Evolutionary conservation across 306 rosid species (phyloP), one percentile per base, ranked within the genome.

Genomic region (Ceratonia siliqua): DNA sequence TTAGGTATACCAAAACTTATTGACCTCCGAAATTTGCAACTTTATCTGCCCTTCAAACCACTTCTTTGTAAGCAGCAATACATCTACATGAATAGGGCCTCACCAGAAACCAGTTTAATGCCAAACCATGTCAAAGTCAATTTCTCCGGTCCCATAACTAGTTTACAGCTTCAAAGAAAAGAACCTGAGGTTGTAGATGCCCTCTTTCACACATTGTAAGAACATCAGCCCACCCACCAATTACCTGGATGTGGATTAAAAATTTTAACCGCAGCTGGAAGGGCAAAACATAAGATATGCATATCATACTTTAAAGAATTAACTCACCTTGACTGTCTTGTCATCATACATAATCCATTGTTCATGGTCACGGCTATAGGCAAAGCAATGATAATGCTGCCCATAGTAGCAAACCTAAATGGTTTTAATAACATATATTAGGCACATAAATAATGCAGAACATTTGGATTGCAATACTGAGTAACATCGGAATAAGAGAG

Each of bases 381-480:
- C 99, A 78, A 92, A 95, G 89, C 99, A 92, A 80, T 90, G 97
- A 81, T 95, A 95, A 65, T 95, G 99, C 79, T 95, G 98, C 38
- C 99, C 98, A 69, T 95, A 95, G 84, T 95, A 95, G 88, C 98
- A 95, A 65, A 95, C 99, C 99, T 95, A 76, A 20, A 78, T 64
- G 14, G 39, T 76, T 32, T 39, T 68, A 52, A 73, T 18, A 13
- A 57, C 57, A 67, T 43, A 78, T 5, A n/a, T 83, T 62, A 78
- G 79, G 75, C 49, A 32, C 2, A 68, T 17, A 54, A 30, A 30
- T 30, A 13, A 54, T 49, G 6, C 62, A 76, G 72, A 72, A 59
- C 36, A 79, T 28, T 8, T 12, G 22, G 21, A 21, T 54, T 43
- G 78, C 49, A 63, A 63, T 27, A 52, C 14, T 25, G 18, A 25